Conservation (phyloP, 495 filamentous ascomycete species). For the Diplogelasinospora grovesii region DNA sequence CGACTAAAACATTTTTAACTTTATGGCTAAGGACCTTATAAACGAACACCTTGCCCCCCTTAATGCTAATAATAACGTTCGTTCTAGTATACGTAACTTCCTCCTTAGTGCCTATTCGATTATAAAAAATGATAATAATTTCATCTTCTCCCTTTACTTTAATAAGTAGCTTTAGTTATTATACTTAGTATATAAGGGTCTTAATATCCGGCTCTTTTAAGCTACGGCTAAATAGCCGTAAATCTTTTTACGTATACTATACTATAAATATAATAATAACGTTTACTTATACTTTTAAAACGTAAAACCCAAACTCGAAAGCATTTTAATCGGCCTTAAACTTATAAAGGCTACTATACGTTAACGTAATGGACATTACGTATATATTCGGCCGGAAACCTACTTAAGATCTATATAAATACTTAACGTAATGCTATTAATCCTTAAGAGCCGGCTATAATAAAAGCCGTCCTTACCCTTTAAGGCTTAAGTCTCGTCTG, state of each 20-base stretch:
- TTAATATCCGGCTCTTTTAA: conserved; percentile 62
- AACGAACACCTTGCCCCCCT: conserved; percentile 56
- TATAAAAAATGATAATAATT: conserved; percentile 75
- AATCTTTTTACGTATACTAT: conserved; percentile 62
- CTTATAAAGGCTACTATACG: conserved; percentile 51
- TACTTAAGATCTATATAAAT: conserved; percentile 76
- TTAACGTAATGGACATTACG: conserved; percentile 1
- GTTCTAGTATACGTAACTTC: conserved; percentile 75
- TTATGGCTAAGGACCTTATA: conserved; percentile 62
- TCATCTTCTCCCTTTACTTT: conserved; percentile 49
- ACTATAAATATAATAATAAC: conserved; percentile 86
- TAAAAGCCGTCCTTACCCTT: conserved; percentile 63
- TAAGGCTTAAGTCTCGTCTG: conserved; percentile 61
- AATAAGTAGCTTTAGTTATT: conserved; percentile 68
- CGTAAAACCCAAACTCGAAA: conserved; percentile 78
- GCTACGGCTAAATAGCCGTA: conserved; percentile 35
- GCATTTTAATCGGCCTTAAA: conserved; percentile 70
- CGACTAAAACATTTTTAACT: conserved; percentile 57
- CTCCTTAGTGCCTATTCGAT: conserved; percentile 67
- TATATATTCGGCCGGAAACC: conserved; percentile 4
- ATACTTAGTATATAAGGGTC: conserved; percentile 84
- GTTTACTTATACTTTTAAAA: conserved; percentile 57
- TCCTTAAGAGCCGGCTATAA: conserved; percentile 38
- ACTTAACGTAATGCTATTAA: conserved; percentile 63
- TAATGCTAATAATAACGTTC: conserved; percentile 71